phyloP scores from a whole-genome alignment of 805 yeast species.

The Cyberlindnera euphorbiiphila region DNA sequence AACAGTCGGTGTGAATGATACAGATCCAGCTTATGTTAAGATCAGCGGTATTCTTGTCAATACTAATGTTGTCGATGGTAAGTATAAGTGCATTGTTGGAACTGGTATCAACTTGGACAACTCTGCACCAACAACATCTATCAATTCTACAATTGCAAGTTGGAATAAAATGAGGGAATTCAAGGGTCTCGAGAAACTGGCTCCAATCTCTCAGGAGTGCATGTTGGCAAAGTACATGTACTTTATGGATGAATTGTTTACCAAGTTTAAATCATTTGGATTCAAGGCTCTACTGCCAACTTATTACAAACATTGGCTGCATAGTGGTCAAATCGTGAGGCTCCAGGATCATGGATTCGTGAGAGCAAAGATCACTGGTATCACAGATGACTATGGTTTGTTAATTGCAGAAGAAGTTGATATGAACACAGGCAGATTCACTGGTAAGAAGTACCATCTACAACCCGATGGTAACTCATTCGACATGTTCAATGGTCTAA shows the following conservation, averaged over 20 bases:
- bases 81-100: slow-evolving; percentile 72
- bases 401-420: slow-evolving; percentile 69
- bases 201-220: slow-evolving; percentile 36
- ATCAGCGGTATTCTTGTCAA: slow-evolving; percentile 83
- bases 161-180: slow-evolving; percentile 50
- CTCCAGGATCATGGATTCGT: slow-evolving; percentile 50
- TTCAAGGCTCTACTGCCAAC: slow-evolving; percentile 60
- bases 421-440: slow-evolving; percentile 34
- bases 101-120: slow-evolving; percentile 83
- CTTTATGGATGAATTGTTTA: slow-evolving; percentile 59
- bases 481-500: slow-evolving; percentile 88
- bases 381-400: slow-evolving; percentile 81
- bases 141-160: slow-evolving; percentile 62
- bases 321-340: slow-evolving; percentile 66
- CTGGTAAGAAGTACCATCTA: slow-evolving; percentile 59
- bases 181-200: slow-evolving; percentile 33
- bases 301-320: slow-evolving; percentile 87
- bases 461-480: slow-evolving; percentile 98
- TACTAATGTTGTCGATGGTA: slow-evolving; percentile 58
- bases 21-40: slow-evolving; percentile 67
- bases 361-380: slow-evolving; percentile 71
- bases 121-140: slow-evolving; percentile 88
- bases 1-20: slow-evolving; percentile 40
- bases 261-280: slow-evolving; percentile 59
- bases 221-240: slow-evolving; percentile 67